These are phyloP conservation scores for Oehlia diaphana DNA, from an alignment of 192 early-diverging fungal species.

Conservation along the genomic window DNA sequence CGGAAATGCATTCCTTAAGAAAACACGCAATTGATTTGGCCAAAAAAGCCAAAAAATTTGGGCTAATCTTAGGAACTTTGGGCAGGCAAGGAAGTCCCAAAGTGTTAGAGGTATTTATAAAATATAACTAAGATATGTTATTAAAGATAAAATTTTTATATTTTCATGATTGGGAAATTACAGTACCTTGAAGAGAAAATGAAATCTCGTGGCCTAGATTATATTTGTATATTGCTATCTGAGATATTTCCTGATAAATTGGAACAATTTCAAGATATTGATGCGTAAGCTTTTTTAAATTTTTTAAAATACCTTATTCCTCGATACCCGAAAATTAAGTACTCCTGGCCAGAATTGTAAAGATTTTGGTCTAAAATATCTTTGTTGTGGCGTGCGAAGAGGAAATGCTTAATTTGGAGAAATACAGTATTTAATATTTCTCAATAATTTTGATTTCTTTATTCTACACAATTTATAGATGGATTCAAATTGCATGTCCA, in stretches of 20 bases:
- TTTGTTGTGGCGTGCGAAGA: too few species aligned
- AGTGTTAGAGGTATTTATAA: conserved; percentile 68
- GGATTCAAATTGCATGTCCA: conserved; percentile 97
- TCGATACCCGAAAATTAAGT: too few species aligned
- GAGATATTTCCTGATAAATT: conserved; percentile 97
- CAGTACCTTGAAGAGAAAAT: conserved; percentile 72
- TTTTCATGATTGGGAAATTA: not conserved
- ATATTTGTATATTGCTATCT: conserved; percentile 79
- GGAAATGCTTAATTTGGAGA: too few species aligned
- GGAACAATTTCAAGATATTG: conserved; percentile 80
- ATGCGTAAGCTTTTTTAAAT: conserved; percentile 53
- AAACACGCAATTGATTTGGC: conserved; percentile 79
- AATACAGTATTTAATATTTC: not conserved
- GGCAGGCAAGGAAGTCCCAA: conserved; percentile 95
- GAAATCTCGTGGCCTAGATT: conserved; percentile 57
- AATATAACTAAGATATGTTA: not conserved
- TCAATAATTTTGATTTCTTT: not conserved
- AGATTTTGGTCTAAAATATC: too few species aligned
- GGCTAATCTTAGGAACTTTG: conserved; percentile 92
- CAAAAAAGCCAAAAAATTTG: conserved; percentile 75
- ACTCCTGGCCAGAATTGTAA: too few species aligned
- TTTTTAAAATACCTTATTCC: too few species aligned
- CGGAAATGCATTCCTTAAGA: conserved; percentile 86
- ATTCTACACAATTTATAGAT: conserved; percentile 42
- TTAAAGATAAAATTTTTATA: not conserved